Evolutionary conservation across 345 rosid genomes (phyloP).

Genomic region (Populus ilicifolia): DNA sequence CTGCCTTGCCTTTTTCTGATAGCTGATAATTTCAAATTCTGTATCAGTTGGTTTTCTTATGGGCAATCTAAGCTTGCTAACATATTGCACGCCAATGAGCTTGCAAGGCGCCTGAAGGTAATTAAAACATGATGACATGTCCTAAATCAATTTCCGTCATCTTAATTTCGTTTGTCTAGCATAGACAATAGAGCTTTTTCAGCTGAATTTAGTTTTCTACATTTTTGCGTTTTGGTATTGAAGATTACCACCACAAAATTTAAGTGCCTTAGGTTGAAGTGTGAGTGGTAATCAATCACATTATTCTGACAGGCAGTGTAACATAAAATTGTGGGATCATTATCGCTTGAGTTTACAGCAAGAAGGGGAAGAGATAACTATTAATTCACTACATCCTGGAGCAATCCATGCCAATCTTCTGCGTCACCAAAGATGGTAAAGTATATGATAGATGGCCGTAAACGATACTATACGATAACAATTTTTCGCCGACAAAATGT

Average conservation of each 20-base stretch:
- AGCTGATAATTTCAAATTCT: slow-evolving; percentile 16
- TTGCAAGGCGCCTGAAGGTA: slow-evolving; percentile 36
- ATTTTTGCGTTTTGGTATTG: too few relatives aligned
- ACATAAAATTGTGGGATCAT: not conserved
- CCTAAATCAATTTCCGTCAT: too few relatives aligned
- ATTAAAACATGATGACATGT: not conserved
- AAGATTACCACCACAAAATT: not conserved
- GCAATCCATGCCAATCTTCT: slow-evolving; percentile 3
- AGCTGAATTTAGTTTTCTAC: not conserved
- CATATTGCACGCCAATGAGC: slow-evolving; percentile 36
- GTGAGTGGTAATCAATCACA: not conserved
- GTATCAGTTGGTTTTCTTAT: slow-evolving; percentile 21
- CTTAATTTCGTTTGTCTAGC: too few relatives aligned
- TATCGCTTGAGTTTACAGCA: slow-evolving; percentile 6
- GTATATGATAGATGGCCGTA: too few relatives aligned
- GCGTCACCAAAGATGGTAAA: not conserved
- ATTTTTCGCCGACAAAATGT: too few relatives aligned
- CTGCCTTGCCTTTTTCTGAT: not conserved
- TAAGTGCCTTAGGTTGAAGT: too few relatives aligned
- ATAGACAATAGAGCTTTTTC: too few relatives aligned
- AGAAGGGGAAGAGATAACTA: slow-evolving; percentile 13
- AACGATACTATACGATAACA: too few relatives aligned
- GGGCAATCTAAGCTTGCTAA: slow-evolving; percentile 41
- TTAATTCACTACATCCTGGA: slow-evolving; percentile 23
- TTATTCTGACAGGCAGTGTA: not conserved